Base-by-base conservation (phyloP, 2,329 filamentous ascomycete species). In the Sclerotinia spermophila region DNA sequence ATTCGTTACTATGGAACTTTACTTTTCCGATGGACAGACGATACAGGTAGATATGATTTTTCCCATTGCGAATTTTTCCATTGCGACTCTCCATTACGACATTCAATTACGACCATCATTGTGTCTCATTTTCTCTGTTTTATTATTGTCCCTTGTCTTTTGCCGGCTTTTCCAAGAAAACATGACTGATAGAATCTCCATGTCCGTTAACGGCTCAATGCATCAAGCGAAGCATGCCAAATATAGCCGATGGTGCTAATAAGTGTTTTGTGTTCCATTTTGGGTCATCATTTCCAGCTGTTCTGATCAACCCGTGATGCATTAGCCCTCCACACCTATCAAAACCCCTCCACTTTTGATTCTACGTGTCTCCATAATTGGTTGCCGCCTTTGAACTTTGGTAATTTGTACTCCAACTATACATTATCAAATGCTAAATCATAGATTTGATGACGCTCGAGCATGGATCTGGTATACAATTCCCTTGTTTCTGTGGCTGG, bases 311-410 rank as follows among this genome's bases (percentile, higher is more conserved):
- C 73, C 69, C 73, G 67, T 73, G 71, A 71, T 73, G 62, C 76
- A 68, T 74, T 78, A 79, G 77, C 74, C 74, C 76, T 79, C 76
- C 78, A 78, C 78, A 78, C 76, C 75, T 76, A 48, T 68, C 67
- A 27, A 71, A 40, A 19, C 70, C 33, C 76, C 76, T 77, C 77
- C 78, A 79, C 77, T 78, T 75, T 77, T 78, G 75, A 67, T 74
- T 51, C 65, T 71, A 74, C 71, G 72, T 76, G 75, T 76, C 74
- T 78, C 77, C 77, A 78, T 74, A 75, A 68, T 74, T 65, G 53
- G 71, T 69, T 70, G 71, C 73, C 73, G 68, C 35, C 44, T 59
- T 42, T 68, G 65, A 56, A 70, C 53, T 74, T 74, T 73, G 73
- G 67, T 74, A 77, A 77, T 76, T 68, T 66, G 71, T 75, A 68